Conservation (phyloP, 495 filamentous ascomycete genomes). For the Talaromyces thailandensis region DNA sequence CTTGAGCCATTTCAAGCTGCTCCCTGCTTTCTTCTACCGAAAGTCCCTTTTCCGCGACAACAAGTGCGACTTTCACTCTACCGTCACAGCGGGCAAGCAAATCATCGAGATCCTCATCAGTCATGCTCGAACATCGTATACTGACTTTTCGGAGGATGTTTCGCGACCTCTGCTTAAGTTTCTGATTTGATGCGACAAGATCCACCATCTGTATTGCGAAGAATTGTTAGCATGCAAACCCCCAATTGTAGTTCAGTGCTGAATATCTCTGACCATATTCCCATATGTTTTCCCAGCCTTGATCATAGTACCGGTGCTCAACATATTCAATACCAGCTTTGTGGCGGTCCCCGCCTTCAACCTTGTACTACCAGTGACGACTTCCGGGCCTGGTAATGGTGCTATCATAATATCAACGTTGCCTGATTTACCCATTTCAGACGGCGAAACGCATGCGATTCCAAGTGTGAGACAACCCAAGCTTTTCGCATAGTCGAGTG, state of each 20-base stretch:
- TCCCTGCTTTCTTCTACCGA: constrained; percentile 14
- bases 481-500: constrained; percentile 22
- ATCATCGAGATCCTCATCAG: constrained; percentile 18
- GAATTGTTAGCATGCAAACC: background rate
- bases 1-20: constrained; percentile 14
- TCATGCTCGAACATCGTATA: constrained; percentile 10
- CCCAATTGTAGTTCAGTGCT: background rate
- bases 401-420: constrained; percentile 23
- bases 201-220: constrained; percentile 24
- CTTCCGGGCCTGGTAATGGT: constrained; percentile 25
- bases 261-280: constrained; percentile 22
- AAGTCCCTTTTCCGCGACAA: constrained; percentile 18
- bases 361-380: constrained; percentile 31
- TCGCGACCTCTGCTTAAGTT: constrained; percentile 25
- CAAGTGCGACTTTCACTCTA: constrained; percentile 27
- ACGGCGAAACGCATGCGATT: constrained; percentile 24
- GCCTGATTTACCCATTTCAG: constrained; percentile 17
- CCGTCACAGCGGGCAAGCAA: constrained; percentile 16
- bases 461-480: constrained; percentile 26
- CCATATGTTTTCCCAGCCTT: constrained; percentile 30
- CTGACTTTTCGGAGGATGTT: constrained; percentile 25
- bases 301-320: constrained; percentile 32
- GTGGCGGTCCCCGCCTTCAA: constrained; percentile 31
- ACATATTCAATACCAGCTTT: constrained; percentile 31
- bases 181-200: constrained; percentile 28